These are phyloP conservation scores for Fusarium subtropicale DNA, from an alignment of 2,329 filamentous ascomycete genomes.

Conservation along the genomic window DNA sequence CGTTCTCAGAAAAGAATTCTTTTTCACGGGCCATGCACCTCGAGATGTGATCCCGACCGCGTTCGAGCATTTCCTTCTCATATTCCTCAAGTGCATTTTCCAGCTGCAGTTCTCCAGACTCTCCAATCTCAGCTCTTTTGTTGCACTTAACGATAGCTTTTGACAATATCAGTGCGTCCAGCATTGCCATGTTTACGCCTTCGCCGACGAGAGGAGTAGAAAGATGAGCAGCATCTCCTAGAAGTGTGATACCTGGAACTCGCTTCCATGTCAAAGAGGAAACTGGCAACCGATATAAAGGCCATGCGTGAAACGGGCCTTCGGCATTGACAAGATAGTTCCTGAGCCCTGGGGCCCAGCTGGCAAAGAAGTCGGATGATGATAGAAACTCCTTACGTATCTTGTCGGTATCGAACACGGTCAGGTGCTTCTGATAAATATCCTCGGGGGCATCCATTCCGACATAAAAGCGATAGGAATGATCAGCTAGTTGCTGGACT, in stretches of 20 bases:
- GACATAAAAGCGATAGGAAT: constrained; percentile 10
- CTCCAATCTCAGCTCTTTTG: accelerated
- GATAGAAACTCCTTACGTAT: constrained; percentile 33
- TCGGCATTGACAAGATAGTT: constrained; percentile 45
- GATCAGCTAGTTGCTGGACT: constrained; percentile 7
- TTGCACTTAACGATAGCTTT: constrained; percentile 47
- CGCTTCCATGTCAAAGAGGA: constrained; percentile 59
- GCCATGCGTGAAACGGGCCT: constrained; percentile 31
- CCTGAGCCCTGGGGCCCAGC: constrained; percentile 46
- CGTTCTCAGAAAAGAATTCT: not conserved
- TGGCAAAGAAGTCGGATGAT: constrained; percentile 37
- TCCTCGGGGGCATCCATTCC: not conserved
- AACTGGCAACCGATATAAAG: constrained; percentile 57
- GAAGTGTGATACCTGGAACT: constrained; percentile 58
- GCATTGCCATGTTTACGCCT: constrained; percentile 65
- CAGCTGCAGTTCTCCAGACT: accelerated
- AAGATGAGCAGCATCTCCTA: constrained; percentile 67
- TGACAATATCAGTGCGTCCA: constrained; percentile 59
- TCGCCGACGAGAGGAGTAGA: constrained; percentile 65
- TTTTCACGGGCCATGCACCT: not conserved
- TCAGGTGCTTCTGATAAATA: not conserved
- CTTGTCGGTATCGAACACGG: not conserved
- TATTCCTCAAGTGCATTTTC: not conserved
- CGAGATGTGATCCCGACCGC: not conserved
- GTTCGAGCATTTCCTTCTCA: constrained; percentile 4